Base-by-base conservation (phyloP, 352 stramenopile genomes). In the Pythium volutum region DNA sequence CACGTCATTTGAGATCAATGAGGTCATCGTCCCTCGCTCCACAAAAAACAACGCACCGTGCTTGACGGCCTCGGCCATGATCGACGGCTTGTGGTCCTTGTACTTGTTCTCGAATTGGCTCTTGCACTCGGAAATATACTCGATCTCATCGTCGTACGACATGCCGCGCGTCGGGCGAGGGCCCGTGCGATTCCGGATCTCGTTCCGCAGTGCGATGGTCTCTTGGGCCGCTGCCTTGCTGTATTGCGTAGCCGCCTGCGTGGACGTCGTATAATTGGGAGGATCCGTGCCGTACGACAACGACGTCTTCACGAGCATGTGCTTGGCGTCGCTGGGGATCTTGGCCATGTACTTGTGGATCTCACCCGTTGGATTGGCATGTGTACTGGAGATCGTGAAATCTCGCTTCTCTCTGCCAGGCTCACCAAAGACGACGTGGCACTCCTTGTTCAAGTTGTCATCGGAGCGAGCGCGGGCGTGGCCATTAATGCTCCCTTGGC, bases 61-160 rank as follows among this genome's bases (percentile, higher is more conserved):
- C 60, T 90, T 90, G 50, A 91, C 77, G 9, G 79, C 82, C 25
- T 71, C 83, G 38, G 82, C 76, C 76, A 92, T 90, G 55, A 88
- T 67, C 20, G 79, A 88, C 43, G 80, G 74, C 59, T 90, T 91
- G 67, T 84, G 75, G 16, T 71, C 73, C 53, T 84, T 88, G 41
- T 73, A 75, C 56, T 91, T 91, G 69, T 91, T 87, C 55, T 79
- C 74, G 59, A 77, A 91, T 49, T 75, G 70, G 42, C 77, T 86
- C 60, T 87, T 91, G 56, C 76, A 67, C 59, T 91, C 80, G 22
- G 81, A 93, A 9, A 91, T 48, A 61, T 94, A 94, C 56, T 88
- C 76, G 15, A 92, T 72, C 33, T 90, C 74, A 29, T 93, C 83
- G 43, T 95, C 80, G 48, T 86, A 89, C 16, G 81, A 88, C 66